A percentile compares a stretch with the other conserved stretches of the same genome.
Evolutionary conservation across 73 alveolate genomes (phyloP).

Genomic region (Diophrys appendiculata): DNA sequence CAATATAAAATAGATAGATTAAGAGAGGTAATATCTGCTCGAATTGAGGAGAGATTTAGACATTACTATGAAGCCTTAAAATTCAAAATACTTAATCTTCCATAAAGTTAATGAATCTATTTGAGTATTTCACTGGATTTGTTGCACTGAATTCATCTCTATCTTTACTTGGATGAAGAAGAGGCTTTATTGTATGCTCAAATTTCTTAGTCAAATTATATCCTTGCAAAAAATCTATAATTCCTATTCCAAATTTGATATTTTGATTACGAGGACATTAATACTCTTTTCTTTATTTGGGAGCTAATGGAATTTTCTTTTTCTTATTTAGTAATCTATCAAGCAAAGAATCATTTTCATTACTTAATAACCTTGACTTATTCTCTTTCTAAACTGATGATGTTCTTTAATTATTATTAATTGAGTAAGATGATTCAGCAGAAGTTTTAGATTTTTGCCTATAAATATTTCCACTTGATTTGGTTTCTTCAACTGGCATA

Average conservation of each 20-base stretch:
- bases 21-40: too few relatives aligned
- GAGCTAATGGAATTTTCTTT: not conserved
- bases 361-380: too few relatives aligned
- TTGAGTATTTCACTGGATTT: not conserved
- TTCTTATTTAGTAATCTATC: not conserved
- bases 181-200: not conserved
- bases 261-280: not conserved
- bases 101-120: not conserved
- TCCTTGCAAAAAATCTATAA: not conserved
- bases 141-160: not conserved
- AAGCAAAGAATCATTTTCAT: not conserved
- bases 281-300: not conserved
- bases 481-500: not conserved
- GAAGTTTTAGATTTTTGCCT: too few relatives aligned
- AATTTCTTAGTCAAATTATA: not conserved
- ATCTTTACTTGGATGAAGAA: not conserved
- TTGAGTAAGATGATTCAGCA: too few relatives aligned
- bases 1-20: too few relatives aligned
- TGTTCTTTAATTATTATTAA: too few relatives aligned
- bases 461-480: too few relatives aligned
- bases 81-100: not conserved
- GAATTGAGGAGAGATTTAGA: too few relatives aligned
- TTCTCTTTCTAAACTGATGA: too few relatives aligned
- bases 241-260: not conserved
- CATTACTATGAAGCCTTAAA: too few relatives aligned